phyloP scores from a whole-genome alignment of 495 filamentous ascomycete species.

The Hypoxylon subgilvum region DNA sequence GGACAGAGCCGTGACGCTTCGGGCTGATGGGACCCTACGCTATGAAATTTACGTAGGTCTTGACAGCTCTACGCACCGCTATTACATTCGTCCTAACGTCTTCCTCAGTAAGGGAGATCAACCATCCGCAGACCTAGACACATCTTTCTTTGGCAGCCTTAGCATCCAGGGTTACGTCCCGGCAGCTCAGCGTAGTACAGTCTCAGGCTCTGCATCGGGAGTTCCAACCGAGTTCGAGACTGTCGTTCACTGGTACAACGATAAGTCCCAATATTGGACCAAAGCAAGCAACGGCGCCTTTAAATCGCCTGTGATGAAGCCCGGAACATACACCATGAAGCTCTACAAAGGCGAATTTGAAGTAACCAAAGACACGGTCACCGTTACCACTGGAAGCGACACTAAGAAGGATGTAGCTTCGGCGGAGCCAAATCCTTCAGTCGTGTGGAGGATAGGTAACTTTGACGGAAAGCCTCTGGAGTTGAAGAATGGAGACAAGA shows the following conservation, averaged over 20 bases:
- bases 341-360: slow-evolving; percentile 64
- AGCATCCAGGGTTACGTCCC: slow-evolving; percentile 61
- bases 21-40: slow-evolving; percentile 67
- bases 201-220: slow-evolving; percentile 60
- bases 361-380: slow-evolving; percentile 55
- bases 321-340: slow-evolving; percentile 68
- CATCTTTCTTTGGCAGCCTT: slow-evolving; percentile 60
- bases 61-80: slow-evolving; percentile 32
- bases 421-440: slow-evolving; percentile 49
- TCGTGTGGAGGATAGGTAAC: slow-evolving; percentile 64
- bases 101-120: slow-evolving; percentile 51
- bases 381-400: slow-evolving; percentile 54
- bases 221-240: slow-evolving; percentile 55
- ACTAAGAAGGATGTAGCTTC: slow-evolving; percentile 57
- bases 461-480: slow-evolving; percentile 64
- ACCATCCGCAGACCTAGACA: slow-evolving; percentile 53
- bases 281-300: slow-evolving; percentile 57
- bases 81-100: not conserved
- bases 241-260: slow-evolving; percentile 70
- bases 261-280: slow-evolving; percentile 66
- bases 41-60: slow-evolving; percentile 60
- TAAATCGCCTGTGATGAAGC: slow-evolving; percentile 68
- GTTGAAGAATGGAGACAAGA: slow-evolving; percentile 64
- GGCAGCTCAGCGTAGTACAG: slow-evolving; percentile 55
- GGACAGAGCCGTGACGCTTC: slow-evolving; percentile 63